phyloP scores from a whole-genome alignment of 305 asterid genomes.

The Solanum hybrid region DNA sequence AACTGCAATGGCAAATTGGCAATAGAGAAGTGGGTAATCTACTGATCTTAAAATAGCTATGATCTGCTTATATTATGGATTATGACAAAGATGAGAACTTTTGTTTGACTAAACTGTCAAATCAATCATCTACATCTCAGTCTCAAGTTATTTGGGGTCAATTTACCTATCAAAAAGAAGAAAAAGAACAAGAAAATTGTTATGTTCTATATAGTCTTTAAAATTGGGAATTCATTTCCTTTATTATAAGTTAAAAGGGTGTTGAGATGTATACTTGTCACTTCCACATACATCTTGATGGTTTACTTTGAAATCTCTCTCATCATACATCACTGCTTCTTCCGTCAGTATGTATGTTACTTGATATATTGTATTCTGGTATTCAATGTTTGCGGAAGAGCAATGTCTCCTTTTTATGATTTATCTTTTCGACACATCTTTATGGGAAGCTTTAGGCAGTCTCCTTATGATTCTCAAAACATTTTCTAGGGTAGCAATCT shows the following conservation, averaged over 20 bases:
- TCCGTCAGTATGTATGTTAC: background rate
- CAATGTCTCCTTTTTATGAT: background rate
- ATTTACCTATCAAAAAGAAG: background rate
- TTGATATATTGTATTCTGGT: background rate
- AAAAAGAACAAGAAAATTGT: background rate
- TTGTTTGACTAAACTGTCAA: background rate
- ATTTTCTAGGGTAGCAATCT: conserved; percentile 62
- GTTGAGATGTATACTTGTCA: background rate
- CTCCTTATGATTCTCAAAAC: background rate
- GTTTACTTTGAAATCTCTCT: background rate
- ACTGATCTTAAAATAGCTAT: background rate
- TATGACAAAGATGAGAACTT: background rate
- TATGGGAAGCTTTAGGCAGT: background rate
- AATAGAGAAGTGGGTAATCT: background rate
- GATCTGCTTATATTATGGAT: background rate
- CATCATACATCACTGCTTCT: background rate
- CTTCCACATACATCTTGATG: background rate
- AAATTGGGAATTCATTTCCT: background rate
- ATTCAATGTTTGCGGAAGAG: background rate
- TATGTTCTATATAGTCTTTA: background rate
- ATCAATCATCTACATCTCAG: background rate
- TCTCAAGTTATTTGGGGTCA: background rate
- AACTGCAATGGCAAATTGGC: background rate
- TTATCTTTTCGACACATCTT: background rate
- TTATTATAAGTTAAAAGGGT: background rate